Percentiles rank a stretch among this genome's conserved stretches.
Evolutionary conservation across 805 yeast genomes (phyloP).

Genomic region (Jamesozyma piceae): DNA sequence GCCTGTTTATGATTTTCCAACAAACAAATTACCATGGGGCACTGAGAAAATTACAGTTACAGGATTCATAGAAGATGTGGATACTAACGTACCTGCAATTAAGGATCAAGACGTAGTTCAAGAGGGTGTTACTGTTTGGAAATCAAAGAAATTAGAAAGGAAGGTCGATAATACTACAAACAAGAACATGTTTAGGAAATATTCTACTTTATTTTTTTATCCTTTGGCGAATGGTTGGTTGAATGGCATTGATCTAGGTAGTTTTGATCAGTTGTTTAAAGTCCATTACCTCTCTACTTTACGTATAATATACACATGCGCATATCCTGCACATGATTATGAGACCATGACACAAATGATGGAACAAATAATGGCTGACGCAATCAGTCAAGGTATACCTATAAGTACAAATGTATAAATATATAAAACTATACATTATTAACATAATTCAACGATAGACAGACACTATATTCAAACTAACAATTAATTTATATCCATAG

Average conservation of each 20-base stretch:
- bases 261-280: conserved; percentile 41
- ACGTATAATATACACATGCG: conserved; percentile 38
- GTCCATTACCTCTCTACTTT: conserved; percentile 44
- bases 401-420: background rate
- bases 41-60: background rate
- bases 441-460: no score
- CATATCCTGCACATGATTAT: conserved; percentile 37
- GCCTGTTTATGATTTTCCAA: conserved; percentile 30
- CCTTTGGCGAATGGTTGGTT: conserved; percentile 48
- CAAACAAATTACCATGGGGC: conserved; percentile 26
- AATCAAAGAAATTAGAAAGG: conserved; percentile 27
- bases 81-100: no score
- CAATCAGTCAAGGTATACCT: background rate
- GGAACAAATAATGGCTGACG: conserved; percentile 16
- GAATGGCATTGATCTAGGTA: conserved; percentile 46
- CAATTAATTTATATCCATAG: background rate
- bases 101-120: background rate
- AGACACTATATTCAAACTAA: background rate
- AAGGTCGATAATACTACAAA: background rate
- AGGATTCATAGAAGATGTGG: background rate
- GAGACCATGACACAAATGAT: conserved; percentile 29
- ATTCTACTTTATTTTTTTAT: conserved; percentile 40
- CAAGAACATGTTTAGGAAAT: conserved; percentile 27
- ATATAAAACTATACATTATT: background rate
- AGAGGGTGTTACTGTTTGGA: conserved; percentile 19